Conservation (phyloP, 108 stramenopile genomes). For the Seminavis robusta region DNA sequence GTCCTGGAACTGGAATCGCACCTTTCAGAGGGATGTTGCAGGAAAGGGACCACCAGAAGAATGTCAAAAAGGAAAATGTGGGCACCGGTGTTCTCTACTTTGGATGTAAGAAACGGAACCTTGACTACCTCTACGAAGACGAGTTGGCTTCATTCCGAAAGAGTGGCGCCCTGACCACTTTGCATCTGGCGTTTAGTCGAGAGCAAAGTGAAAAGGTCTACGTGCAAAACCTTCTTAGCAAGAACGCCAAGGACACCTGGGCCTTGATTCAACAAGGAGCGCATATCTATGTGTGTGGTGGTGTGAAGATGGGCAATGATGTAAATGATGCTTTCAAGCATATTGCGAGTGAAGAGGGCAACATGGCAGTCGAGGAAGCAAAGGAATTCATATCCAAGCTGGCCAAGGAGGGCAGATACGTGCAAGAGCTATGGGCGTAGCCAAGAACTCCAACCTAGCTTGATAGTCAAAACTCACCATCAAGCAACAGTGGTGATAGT, state of each 20-base stretch:
- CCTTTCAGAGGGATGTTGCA: constrained; percentile 95
- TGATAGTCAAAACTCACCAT: no score
- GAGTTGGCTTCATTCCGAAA: constrained; percentile 67
- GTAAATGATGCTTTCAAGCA: constrained; percentile 70
- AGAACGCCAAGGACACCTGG: constrained; percentile 67
- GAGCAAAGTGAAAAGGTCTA: constrained; percentile 88
- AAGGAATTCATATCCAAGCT: constrained; percentile 66
- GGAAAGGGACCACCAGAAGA: constrained; percentile 65
- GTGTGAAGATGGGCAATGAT: constrained; percentile 83
- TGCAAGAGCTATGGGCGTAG: constrained; percentile 84
- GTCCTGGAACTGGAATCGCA: constrained; percentile 98
- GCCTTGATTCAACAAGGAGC: constrained; percentile 59
- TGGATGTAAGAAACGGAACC: constrained; percentile 84
- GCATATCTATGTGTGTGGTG: constrained; percentile 88
- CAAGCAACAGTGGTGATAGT: no score
- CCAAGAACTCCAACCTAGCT: no score
- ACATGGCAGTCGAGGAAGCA: constrained; percentile 53
- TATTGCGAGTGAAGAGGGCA: constrained; percentile 44
- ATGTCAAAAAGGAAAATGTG: constrained; percentile 19
- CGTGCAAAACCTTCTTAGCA: constrained; percentile 86
- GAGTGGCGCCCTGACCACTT: constrained; percentile 64
- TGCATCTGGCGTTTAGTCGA: constrained; percentile 90
- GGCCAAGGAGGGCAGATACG: constrained; percentile 61
- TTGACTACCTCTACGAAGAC: constrained; percentile 92
- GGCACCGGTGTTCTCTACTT: constrained; percentile 90